Evolutionary conservation across 768 basidiomycete genomes (phyloP).

Genomic region (Hydnomerulius pinastri): DNA sequence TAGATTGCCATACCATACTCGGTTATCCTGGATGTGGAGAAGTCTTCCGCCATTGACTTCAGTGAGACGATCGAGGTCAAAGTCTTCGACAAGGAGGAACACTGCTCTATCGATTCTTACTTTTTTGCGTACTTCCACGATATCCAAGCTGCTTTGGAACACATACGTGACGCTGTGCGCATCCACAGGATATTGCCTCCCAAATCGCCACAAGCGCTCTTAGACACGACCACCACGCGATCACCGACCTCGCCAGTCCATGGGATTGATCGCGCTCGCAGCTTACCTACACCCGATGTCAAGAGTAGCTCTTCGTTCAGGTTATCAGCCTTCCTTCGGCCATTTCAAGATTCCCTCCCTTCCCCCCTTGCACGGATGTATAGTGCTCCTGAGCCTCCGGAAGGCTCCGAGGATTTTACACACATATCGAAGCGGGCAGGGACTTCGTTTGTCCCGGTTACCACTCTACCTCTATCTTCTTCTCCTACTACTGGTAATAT

Average conservation of each 20-base stretch:
- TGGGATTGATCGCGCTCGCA: slow-evolving; percentile 42
- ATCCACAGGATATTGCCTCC: slow-evolving; percentile 41
- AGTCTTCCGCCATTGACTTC: slow-evolving; percentile 88
- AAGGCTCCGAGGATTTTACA: slow-evolving; percentile 64
- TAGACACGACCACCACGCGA: slow-evolving; percentile 62
- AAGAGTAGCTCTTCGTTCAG: slow-evolving; percentile 54
- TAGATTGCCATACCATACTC: slow-evolving; percentile 95
- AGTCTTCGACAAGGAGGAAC: slow-evolving; percentile 78
- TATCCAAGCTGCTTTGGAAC: slow-evolving; percentile 71
- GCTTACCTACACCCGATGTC: slow-evolving; percentile 35
- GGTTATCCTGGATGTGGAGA: slow-evolving; percentile 84
- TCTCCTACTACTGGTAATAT: slow-evolving; percentile 14
- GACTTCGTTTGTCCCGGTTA: slow-evolving; percentile 61
- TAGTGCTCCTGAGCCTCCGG: slow-evolving; percentile 34
- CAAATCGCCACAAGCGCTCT: slow-evolving; percentile 33
- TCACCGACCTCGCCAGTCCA: slow-evolving; percentile 25
- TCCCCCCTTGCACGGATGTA: slow-evolving; percentile 36
- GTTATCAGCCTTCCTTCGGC: slow-evolving; percentile 64
- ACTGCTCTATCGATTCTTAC: slow-evolving; percentile 80
- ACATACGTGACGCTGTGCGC: slow-evolving; percentile 79
- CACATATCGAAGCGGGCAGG: slow-evolving; percentile 61
- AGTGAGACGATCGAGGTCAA: slow-evolving; percentile 96
- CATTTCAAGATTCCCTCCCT: slow-evolving; percentile 60
- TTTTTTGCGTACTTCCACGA: slow-evolving; percentile 96
- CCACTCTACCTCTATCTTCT: slow-evolving; percentile 38